Base-by-base conservation (phyloP, 805 yeast genomes). In the Metahyphopichia silvanorum region DNA sequence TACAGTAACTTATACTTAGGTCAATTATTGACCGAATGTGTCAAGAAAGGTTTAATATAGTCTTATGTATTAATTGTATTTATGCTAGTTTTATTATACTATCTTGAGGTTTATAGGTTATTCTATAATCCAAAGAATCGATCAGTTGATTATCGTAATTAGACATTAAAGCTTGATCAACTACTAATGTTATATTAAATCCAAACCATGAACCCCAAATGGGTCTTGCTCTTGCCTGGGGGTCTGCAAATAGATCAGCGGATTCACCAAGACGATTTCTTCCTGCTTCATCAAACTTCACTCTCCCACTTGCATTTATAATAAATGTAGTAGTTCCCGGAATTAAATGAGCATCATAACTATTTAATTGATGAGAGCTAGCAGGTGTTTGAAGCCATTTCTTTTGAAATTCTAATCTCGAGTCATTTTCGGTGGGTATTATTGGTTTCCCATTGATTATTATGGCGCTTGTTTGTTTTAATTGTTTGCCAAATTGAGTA, bases 261-360 rank as follows among this genome's bases (percentile, higher is more conserved):
- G 76, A 68, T 34, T 79, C 83, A 2, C 88, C 88, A 17, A 74
- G 47, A 49, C 79, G 73, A 38, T 78, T 80, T 38, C 64, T 71
- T 0, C 93, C 93, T 33, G 81, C 72, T 47, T 85, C 93, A 54
- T 85, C 93, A 45, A 83, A 84, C 39, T 79, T 66, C 9, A 83
- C 84, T 52, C 81, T 84, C 2, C 73, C 64, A n/a, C 74, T 63
- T 11, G 76, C 57, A 35, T 69, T 70, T 18, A 79, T 65, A 6
- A 81, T 65, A 23, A 67, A 53, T 1, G 73, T 63, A 1, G 77
- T 78, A 0, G 83, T 68, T 1, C 86, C 86, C 0, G 85, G 85
- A 7, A 83, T 71, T 37, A 76, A 59, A 48, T 83, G 93, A 29
- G 76, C 70, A 51, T 83, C 91, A 33, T 72, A 68, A 9, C 79